Conservation (phyloP, 495 filamentous ascomycete species). For the Penicillium riverlandense region DNA sequence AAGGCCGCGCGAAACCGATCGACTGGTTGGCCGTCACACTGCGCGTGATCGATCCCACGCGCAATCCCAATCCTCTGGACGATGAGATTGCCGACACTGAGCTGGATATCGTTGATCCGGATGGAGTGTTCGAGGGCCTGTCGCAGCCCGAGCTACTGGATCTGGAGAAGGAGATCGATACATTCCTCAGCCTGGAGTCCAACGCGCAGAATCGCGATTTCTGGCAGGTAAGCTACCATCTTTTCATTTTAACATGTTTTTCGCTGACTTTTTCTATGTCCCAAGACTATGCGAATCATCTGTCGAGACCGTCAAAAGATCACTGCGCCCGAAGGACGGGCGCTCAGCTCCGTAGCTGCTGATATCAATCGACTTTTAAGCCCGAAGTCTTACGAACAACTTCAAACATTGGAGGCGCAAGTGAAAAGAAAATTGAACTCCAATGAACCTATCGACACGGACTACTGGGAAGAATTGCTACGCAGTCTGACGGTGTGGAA, state of each 20-base stretch:
- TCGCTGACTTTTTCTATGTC: neutral
- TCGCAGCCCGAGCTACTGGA: conserved; percentile 64
- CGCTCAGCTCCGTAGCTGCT: conserved; percentile 70
- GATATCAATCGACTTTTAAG: conserved; percentile 83
- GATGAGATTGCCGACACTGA: conserved; percentile 75
- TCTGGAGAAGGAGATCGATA: conserved; percentile 79
- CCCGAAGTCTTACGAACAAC: conserved; percentile 81
- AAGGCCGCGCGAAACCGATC: conserved; percentile 84
- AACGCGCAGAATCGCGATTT: conserved; percentile 74
- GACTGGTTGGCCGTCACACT: conserved; percentile 93
- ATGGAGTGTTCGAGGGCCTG: conserved; percentile 72
- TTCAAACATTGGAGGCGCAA: conserved; percentile 76
- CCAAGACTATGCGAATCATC: conserved; percentile 71
- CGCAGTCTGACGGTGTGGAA: conserved; percentile 83
- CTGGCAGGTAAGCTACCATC: conserved; percentile 56
- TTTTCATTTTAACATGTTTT: neutral
- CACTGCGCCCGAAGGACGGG: conserved; percentile 62
- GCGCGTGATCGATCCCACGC: conserved; percentile 77
- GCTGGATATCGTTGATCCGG: conserved; percentile 74
- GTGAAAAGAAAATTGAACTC: conserved; percentile 77
- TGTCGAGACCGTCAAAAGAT: conserved; percentile 70
- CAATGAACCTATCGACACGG: conserved; percentile 87
- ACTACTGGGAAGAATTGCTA: conserved; percentile 95
- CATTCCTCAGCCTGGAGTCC: conserved; percentile 74
- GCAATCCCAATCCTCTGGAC: conserved; percentile 61